A percentile compares a stretch with the other conserved stretches of the same genome.
phyloP scores from a whole-genome alignment of 208 protist genomes.

The Leishmania gerbilli region DNA sequence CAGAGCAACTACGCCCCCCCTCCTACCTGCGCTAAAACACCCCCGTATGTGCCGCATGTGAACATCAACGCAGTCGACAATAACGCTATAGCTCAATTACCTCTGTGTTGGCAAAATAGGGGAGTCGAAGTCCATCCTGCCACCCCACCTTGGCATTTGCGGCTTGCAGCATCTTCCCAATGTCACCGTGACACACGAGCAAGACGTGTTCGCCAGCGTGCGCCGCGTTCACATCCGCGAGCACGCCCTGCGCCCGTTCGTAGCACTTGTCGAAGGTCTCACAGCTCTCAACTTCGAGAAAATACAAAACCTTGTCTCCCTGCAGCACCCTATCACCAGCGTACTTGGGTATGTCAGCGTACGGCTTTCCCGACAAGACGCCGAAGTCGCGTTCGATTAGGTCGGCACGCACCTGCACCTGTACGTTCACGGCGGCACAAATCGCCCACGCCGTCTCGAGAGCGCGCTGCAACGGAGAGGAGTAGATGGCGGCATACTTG shows the following conservation, averaged over 20 bases:
- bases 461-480: constrained; percentile 79
- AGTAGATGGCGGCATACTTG: constrained; percentile 65
- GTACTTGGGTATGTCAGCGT: constrained; percentile 65
- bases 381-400: constrained; percentile 92
- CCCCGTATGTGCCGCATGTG: not conserved
- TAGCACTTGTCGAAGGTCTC: constrained; percentile 85
- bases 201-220: constrained; percentile 74
- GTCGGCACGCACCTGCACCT: constrained; percentile 47
- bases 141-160: constrained; percentile 62
- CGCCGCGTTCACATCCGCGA: constrained; percentile 52
- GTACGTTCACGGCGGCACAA: constrained; percentile 33
- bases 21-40: not conserved
- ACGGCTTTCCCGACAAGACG: constrained; percentile 75
- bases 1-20: not conserved
- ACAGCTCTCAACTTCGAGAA: constrained; percentile 63
- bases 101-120: constrained; percentile 89
- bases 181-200: constrained; percentile 90
- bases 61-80: not conserved
- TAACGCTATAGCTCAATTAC: constrained; percentile 47
- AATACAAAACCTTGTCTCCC: constrained; percentile 86
- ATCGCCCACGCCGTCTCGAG: constrained; percentile 73
- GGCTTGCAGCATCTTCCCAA: constrained; percentile 91
- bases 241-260: constrained; percentile 59
- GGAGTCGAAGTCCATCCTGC: constrained; percentile 63
- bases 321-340: constrained; percentile 74